Evolutionary conservation across 1,284 basidiomycete species (phyloP), one percentile per base, ranked within the genome.

Genomic region (Melampsora americana): DNA sequence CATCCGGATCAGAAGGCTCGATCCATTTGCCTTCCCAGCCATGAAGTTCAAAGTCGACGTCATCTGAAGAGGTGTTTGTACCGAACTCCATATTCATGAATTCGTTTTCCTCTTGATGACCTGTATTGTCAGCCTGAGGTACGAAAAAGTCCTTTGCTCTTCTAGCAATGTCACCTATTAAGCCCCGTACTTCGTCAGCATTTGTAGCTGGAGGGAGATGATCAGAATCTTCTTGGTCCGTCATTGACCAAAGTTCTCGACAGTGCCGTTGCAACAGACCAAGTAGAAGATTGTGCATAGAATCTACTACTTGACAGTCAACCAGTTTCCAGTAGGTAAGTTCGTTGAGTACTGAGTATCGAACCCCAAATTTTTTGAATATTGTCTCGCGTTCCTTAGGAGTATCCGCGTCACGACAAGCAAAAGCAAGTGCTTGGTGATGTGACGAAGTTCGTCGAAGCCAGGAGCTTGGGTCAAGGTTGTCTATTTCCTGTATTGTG

Each of bases 251-350:
- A 53, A 66, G 56, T 23, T 23, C n/a, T 3, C 14, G 61, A n/a
- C 61, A 66, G 46, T 73, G 70, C 70, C 70, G 66, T 20, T 73
- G 30, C 18, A 66, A 20, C 3, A 66, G 20, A 6, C 65, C 50
- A 11, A 75, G 26, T 6, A 75, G 42, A 1, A 75, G 56, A 30
- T 67, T 75, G 35, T 75, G 65, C 53, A 75, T 75, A n/a, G 72
- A 32, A 61, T 75, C 46, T 48, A 48, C 46, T 20, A 48, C 46
- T 20, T 48, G 46, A 48, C 11, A 11, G 46, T 48, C 46, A 48
- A 48, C 20, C 46, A 48, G 46, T 20, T 20, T 48, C 46, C 46
- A 48, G 46, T 48, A 48, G 11, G 11, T 48, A 48, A 48, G 46
- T 20, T 32, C 28, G n/a, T 12, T 12, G 20, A 44, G 42, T 12